Evolutionary conservation across 345 rosid genomes (phyloP), one percentile per base, ranked within the genome.

Genomic region (Linum usitatissimum): DNA sequence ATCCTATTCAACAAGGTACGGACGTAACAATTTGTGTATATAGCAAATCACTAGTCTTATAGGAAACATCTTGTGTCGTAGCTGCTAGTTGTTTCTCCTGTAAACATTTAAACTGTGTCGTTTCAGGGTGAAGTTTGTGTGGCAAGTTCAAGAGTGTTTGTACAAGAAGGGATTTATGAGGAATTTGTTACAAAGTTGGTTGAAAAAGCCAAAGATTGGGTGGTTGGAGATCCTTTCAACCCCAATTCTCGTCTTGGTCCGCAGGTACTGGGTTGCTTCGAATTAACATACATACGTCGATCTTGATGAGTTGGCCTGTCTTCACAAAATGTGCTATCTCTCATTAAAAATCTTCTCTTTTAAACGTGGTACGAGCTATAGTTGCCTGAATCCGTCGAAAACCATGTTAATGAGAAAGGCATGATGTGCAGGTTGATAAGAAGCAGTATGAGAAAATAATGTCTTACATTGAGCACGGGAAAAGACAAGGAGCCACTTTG

Each of bases 191-290:
- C 59, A 64, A 86, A 81, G 55, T 38, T 86, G 72, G 77, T 62
- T 0, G 88, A 80, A 65, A 84, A 86, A 61, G 84, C 81, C 6
- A 78, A 82, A 71, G 38, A 39, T 14, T 79, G 87, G 83, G 65
- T 61, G 3, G 86, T 91, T n/a, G 96, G 92, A 5, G 90, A 91
- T 64, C 87, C 94, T 68, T 88, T 88, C 53, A 86, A 88, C 66
- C 61, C 84, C 15, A 54, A 59, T 18, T 60, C 74, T 60, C 62
- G 62, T 49, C 83, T 77, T 56, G 98, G 98, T 71, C 98, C 92
- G 6, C 96, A 86, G 81, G 28, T 23, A 23, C 28, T 23, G 2
- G 28, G 28, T 23, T 23, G 28, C 2, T 23, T 23, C 2, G 28
- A 23, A 23, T 1, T 23, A 23, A 23, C 28, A 23, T 1, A 23